Conservation (phyloP, 352 stramenopile species). For the Phytophthora kernoviae region DNA sequence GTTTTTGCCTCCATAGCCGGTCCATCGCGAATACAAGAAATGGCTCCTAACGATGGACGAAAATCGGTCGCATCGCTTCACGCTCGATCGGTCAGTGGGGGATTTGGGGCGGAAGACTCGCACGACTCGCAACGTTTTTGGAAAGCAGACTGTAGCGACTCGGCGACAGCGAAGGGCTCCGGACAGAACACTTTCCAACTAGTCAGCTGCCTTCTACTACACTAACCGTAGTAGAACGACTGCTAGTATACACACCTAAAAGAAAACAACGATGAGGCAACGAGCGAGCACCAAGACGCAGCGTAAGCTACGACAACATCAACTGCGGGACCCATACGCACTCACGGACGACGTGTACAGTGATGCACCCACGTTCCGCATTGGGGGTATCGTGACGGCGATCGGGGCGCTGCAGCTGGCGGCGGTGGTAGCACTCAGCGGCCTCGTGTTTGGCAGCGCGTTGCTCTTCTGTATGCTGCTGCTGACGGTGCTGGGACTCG, state of each 20-base stretch:
- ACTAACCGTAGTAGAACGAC: not conserved
- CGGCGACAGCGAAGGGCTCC: not conserved
- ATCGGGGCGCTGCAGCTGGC: slow-evolving; percentile 39
- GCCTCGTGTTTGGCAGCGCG: slow-evolving; percentile 44
- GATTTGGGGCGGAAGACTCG: slow-evolving; percentile 25
- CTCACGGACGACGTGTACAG: slow-evolving; percentile 31
- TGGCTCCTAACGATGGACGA: slow-evolving; percentile 29
- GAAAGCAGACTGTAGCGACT: slow-evolving; percentile 17
- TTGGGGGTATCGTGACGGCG: slow-evolving; percentile 43
- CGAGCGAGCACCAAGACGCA: slow-evolving; percentile 42
- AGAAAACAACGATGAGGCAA: slow-evolving; percentile 25
- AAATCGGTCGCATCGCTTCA: slow-evolving; percentile 17
- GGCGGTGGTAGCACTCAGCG: slow-evolving; percentile 24
- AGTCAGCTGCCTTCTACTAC: not conserved
- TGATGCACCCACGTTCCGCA: slow-evolving; percentile 34
- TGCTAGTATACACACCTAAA: not conserved
- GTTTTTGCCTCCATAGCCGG: not conserved
- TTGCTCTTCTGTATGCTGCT: slow-evolving; percentile 44
- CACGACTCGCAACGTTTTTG: slow-evolving; percentile 17
- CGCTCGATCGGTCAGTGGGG: slow-evolving; percentile 19
- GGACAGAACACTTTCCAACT: too few relatives aligned
- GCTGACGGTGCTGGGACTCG: slow-evolving; percentile 24
- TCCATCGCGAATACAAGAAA: slow-evolving; percentile 21
- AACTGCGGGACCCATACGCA: slow-evolving; percentile 31
- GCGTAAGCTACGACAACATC: slow-evolving; percentile 31